phyloP scores from a whole-genome alignment of 2,329 filamentous ascomycete species.

The Penicillium psychrosexuale region DNA sequence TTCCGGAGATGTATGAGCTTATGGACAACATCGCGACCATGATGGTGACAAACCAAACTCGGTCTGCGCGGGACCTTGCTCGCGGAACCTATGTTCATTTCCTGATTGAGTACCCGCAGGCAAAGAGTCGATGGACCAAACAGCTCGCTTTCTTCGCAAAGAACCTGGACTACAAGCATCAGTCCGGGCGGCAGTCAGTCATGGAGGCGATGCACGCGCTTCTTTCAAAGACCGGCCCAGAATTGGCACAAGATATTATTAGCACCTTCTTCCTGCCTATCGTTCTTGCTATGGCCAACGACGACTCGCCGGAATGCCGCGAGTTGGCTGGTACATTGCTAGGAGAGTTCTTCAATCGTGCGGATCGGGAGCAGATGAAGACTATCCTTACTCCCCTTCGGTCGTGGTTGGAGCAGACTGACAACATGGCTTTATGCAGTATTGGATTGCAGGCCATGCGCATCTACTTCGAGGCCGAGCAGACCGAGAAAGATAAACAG shows the following conservation, averaged over 20 bases:
- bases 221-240: conserved; percentile 78
- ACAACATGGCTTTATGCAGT: conserved; percentile 67
- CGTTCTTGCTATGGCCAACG: conserved; percentile 80
- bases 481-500: conserved; percentile 65
- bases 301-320: conserved; percentile 81
- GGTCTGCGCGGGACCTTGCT: conserved; percentile 80
- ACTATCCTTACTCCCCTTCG: conserved; percentile 69
- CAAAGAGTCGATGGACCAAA: conserved; percentile 81
- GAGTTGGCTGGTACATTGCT: conserved; percentile 76
- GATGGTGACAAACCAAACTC: conserved; percentile 95
- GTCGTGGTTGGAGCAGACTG: conserved; percentile 71
- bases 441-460: conserved; percentile 77
- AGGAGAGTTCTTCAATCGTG: conserved; percentile 74
- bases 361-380: conserved; percentile 68
- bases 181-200: conserved; percentile 84
- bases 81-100: conserved; percentile 92
- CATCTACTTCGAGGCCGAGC: conserved; percentile 73
- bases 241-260: conserved; percentile 77
- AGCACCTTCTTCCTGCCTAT: conserved; percentile 81
- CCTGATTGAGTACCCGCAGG: conserved; percentile 89
- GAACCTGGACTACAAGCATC: conserved; percentile 86
- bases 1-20: conserved; percentile 84
- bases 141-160: conserved; percentile 85
- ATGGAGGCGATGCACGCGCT: conserved; percentile 87
- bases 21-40: conserved; percentile 84